phyloP scores from a whole-genome alignment of 768 basidiomycete genomes.

The Lactarius akahatsu region DNA sequence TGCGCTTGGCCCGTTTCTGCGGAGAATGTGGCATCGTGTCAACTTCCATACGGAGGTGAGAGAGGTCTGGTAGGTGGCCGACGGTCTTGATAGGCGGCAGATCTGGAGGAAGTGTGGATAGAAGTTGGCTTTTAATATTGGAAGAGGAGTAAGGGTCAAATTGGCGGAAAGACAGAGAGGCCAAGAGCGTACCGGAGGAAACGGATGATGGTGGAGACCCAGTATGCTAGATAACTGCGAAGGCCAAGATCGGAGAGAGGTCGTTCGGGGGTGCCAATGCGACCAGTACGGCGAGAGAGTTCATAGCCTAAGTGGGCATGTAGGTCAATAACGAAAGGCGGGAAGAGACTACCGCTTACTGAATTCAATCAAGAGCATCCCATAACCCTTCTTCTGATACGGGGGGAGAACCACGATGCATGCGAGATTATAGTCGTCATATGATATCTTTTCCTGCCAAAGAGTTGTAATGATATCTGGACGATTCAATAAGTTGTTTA shows the following conservation, averaged over 20 bases:
- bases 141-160: constrained; percentile 9
- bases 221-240: constrained; percentile 85
- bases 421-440: constrained; percentile 96
- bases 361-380: constrained; percentile 97
- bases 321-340: not conserved
- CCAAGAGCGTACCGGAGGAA: constrained; percentile 64
- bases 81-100: constrained; percentile 45
- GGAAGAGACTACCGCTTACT: constrained; percentile 51
- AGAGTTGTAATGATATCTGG: not conserved
- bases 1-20: constrained; percentile 22
- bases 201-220: constrained; percentile 80
- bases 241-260: constrained; percentile 93
- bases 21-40: constrained; percentile 8
- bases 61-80: constrained; percentile 38
- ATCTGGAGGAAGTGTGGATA: constrained; percentile 61
- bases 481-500: constrained; percentile 27
- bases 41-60: constrained; percentile 21
- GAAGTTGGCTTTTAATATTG: constrained; percentile 45
- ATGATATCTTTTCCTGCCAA: constrained; percentile 84
- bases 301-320: constrained; percentile 70
- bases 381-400: constrained; percentile 85
- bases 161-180: constrained; percentile 10
- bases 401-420: constrained; percentile 96
- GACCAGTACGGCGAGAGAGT: constrained; percentile 74
- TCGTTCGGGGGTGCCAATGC: constrained; percentile 89